Evolutionary conservation across 495 filamentous ascomycete species (phyloP).

Genomic region (Aspergillus olivimuriae): DNA sequence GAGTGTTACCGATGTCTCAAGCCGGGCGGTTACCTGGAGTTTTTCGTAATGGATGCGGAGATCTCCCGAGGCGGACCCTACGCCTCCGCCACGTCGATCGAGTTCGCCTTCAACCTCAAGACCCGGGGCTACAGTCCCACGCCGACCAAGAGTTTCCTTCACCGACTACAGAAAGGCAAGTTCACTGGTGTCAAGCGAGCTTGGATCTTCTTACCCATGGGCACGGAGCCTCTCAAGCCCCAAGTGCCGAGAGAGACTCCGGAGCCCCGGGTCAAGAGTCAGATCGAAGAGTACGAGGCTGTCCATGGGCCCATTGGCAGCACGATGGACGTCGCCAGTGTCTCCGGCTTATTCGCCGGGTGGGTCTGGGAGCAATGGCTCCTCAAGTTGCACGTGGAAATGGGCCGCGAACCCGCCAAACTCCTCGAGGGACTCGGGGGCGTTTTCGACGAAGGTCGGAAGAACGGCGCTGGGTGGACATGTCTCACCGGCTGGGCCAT

Average conservation of each 20-base stretch:
- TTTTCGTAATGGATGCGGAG: constrained; percentile 79
- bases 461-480: constrained; percentile 76
- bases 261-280: constrained; percentile 46
- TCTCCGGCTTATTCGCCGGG: constrained; percentile 75
- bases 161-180: constrained; percentile 63
- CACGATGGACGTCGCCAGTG: constrained; percentile 62
- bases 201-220: constrained; percentile 89
- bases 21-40: constrained; percentile 89
- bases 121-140: constrained; percentile 80
- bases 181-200: constrained; percentile 77
- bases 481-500: constrained; percentile 81
- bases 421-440: constrained; percentile 71
- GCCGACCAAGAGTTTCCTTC: constrained; percentile 73
- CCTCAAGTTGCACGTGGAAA: constrained; percentile 77
- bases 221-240: constrained; percentile 47
- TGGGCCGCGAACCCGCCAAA: constrained; percentile 57
- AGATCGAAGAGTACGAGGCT: constrained; percentile 44
- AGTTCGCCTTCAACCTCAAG: constrained; percentile 83
- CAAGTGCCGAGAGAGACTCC: constrained; percentile 43
- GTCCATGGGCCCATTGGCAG: constrained; percentile 67
- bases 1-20: constrained; percentile 90
- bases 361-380: constrained; percentile 98
- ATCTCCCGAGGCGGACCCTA: constrained; percentile 75
- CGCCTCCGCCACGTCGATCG: constrained; percentile 72
- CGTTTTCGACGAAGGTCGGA: constrained; percentile 78